Evolutionary conservation across 495 filamentous ascomycete genomes (phyloP), one percentile per base, ranked within the genome.

Genomic region (Ramalina peruviana): DNA sequence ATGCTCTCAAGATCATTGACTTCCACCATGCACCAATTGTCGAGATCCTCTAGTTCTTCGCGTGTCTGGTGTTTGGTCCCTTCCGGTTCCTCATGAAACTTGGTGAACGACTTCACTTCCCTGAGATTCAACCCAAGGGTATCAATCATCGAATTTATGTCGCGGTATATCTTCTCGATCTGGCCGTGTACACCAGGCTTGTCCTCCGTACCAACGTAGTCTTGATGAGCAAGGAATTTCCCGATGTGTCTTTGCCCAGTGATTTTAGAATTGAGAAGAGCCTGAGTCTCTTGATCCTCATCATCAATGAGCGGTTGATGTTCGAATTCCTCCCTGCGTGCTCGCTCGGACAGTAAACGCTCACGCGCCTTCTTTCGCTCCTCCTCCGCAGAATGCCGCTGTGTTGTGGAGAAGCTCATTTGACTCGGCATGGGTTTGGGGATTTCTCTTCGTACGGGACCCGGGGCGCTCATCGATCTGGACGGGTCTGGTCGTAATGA

Each of bases 91-190:
- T 55, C 68, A 49, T 89, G 83, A 19, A 79, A 81, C 36, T 71
- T 67, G 23, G 86, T 72, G 60, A 86, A 99, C 1, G 76, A 73
- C 41, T 78, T 67, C 23, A 99, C 64, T 11, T 81, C 76, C 4
- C 86, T 80, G 23, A 83, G 80, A 62, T 96, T 96, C 30, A 97
- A 72, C 6, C 89, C 93, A 17, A 96, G 64, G 2, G 85, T 88
- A 59, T 96, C 88, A 25, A 97, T 76, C 92, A 97, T 99, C 12
- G 83, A 85, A 62, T 97, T 97, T 57, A 95, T 86, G 55, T 96
- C 93, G 13, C 86, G 75, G 65, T 89, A 97, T 1, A 96, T 68
- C 21, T 80, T 73, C 62, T 97, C 93, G 50, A 93, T 83, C 64
- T 87, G 80, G 36, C 82, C 79, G 17, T 84, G 75, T 54, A 88